Base-by-base conservation (phyloP, 2,329 filamentous ascomycete genomes). In the Colletotrichum shisoi region DNA sequence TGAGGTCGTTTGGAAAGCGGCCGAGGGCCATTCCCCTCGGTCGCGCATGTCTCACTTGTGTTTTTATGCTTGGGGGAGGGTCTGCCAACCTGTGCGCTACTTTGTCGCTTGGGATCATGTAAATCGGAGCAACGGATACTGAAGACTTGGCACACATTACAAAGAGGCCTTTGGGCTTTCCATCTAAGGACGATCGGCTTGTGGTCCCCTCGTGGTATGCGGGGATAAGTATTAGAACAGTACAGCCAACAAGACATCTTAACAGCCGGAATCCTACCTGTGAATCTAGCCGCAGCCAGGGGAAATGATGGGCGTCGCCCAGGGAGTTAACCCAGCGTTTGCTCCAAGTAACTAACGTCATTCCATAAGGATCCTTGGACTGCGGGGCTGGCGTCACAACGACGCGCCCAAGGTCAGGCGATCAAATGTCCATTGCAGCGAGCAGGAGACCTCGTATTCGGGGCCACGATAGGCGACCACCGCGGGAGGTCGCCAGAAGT, bases 111-210 rank as follows among this genome's bases (percentile, higher is more conserved):
- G 21, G 19, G 27, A 40, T 53, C 37, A 67, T 49, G 64, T 64
- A 67, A 64, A 56, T 64, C 27, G 64, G 64, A 67, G 64, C 61
- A 64, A 64, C 7, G 62, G 42, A 46, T 56, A 37, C 40, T 64
- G 34, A 64, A 54, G 64, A 59, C 24, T 59, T 63, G 48, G 48
- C 42, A 53, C 64, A 54, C 61, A 64, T 56, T 67, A 64, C 54
- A 67, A 51, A n/a, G 54, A 48, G n/a, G 42, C 61, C 54, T 44
- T 57, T 31, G 46, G 61, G 54, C 54, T 64, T 44, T 58, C 52
- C n/a, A 31, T 21, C 31, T 27, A 24, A 39, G 9, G 39, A 34
- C 8, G 27, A 21, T 3, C 9, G 31, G 7, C 7, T 34, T 9
- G 1, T 39, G 21, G 13, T 15, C 6, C 19, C 19, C 12, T 59